Conservation (phyloP, 345 rosid genomes). For the Lepidium sativum region DNA sequence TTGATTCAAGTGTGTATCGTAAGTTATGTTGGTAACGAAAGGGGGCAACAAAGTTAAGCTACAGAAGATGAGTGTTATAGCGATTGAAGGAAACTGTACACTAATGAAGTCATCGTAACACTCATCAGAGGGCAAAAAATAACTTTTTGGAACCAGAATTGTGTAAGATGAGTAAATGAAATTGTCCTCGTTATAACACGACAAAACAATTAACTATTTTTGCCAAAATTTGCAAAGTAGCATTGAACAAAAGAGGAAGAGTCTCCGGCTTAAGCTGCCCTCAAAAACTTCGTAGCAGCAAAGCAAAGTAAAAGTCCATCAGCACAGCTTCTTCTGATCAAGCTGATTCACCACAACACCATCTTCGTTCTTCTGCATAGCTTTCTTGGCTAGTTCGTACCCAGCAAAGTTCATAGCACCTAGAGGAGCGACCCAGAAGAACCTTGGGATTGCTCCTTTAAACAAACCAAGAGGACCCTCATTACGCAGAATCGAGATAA, state of each 20-base stretch:
- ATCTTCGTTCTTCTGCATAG: constrained; percentile 64
- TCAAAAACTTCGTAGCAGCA: constrained; percentile 23
- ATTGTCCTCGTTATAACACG: not conserved
- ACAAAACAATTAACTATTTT: constrained; percentile 7
- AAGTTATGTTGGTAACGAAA: not conserved
- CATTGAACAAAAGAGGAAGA: constrained; percentile 22
- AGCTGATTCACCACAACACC: constrained; percentile 9
- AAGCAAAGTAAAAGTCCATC: not conserved
- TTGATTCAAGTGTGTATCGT: not conserved
- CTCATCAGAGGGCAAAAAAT: not conserved
- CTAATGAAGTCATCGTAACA: not conserved
- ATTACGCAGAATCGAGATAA: constrained; percentile 59
- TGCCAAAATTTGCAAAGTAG: constrained; percentile 26
- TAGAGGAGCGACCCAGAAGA: constrained; percentile 97
- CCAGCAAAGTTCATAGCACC: constrained; percentile 99
- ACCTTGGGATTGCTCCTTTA: constrained; percentile 90
- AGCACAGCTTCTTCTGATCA: constrained; percentile 27
- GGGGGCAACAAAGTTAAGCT: not conserved
- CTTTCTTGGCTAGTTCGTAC: constrained; percentile 83
- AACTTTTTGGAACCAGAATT: not conserved
- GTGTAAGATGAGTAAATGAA: not conserved
- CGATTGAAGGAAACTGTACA: not conserved
- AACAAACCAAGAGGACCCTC: constrained; percentile 95
- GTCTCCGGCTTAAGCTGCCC: constrained; percentile 22
- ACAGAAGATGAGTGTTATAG: not conserved